Base-by-base conservation (phyloP, 2,329 filamentous ascomycete species). In the Orbilia quercus region DNA sequence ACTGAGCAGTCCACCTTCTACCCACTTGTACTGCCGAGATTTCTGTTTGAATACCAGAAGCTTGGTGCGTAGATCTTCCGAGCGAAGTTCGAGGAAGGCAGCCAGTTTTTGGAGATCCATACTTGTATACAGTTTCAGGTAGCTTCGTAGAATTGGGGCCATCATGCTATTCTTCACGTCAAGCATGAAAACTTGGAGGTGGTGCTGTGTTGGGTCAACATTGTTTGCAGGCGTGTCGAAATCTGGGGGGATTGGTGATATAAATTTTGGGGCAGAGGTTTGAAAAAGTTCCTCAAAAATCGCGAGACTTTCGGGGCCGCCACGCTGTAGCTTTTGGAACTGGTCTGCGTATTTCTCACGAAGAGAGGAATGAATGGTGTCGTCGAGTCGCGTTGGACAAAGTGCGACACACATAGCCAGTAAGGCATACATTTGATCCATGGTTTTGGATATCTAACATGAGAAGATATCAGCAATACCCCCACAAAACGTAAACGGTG, bases 281-380 rank as follows among this genome's bases (percentile, higher is more conserved):
- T 91, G 90, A 91, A 99, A 99, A 78, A 99, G 89, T 85, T 98
- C 95, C 86, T 98, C 95, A 79, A 96, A 99, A 79, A 99, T 89
- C 77, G 93, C 94, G 23, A 99, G 91, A 45, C 93, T 91, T 79
- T 99, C 95, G 75, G 94, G 92, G 34, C 95, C 95, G 79, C 95
- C 95, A 76, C 92, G 91, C 85, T 99, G 95, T 83, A 99, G 89
- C 84, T 94, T 93, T 79, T 92, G 89, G 79, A 99, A 91, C 85
- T 98, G 93, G 84, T 99, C 95, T 79, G 95, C 95, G 83, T 97
- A 99, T 88, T 99, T 99, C 86, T 99, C 95, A 76, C 95, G 89
- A 62, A 99, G 89, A 75, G 94, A 92, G 75, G 92, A 96, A 88
- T 99, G 95, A 84, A 99, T 97, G 80, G 94, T 98, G 85, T 99